Percentiles rank a stretch among this genome's conserved stretches.
These are phyloP conservation scores for Cyclocybe cylindracea DNA, from an alignment of 768 basidiomycete species.

Conservation along the genomic window DNA sequence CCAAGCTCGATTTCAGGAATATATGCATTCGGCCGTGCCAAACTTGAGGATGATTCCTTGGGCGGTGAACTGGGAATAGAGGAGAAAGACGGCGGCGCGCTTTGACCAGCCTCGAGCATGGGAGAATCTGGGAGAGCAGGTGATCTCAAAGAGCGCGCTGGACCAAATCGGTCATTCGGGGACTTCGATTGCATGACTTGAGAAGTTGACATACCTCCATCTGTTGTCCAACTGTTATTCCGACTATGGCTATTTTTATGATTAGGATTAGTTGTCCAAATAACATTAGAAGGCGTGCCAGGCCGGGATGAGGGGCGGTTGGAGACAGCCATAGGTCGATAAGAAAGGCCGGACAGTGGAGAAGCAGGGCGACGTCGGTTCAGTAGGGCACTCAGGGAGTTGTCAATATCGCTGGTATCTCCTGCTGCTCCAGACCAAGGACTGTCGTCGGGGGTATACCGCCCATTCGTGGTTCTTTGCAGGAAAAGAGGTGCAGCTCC, in stretches of 20 bases:
- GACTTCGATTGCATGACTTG: slow-evolving; percentile 32
- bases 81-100: slow-evolving; percentile 27
- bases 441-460: slow-evolving; percentile 53
- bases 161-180: slow-evolving; percentile 32
- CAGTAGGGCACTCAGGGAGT: slow-evolving; percentile 47
- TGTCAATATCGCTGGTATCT: slow-evolving; percentile 46
- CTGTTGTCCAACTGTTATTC: slow-evolving; percentile 61
- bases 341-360: slow-evolving; percentile 62
- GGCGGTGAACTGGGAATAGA: slow-evolving; percentile 20
- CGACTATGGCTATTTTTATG: slow-evolving; percentile 44
- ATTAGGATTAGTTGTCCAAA: slow-evolving; percentile 52
- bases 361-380: slow-evolving; percentile 70
- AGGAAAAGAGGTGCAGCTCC: slow-evolving; percentile 50
- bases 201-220: slow-evolving; percentile 27
- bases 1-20: slow-evolving; percentile 53
- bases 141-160: slow-evolving; percentile 47
- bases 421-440: slow-evolving; percentile 21
- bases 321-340: slow-evolving; percentile 55
- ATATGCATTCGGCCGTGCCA: slow-evolving; percentile 31
- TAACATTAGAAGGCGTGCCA: slow-evolving; percentile 69
- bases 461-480: slow-evolving; percentile 63
- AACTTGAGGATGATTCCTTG: slow-evolving; percentile 39
- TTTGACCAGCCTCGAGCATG: slow-evolving; percentile 39
- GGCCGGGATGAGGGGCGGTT: slow-evolving; percentile 60
- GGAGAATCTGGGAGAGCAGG: slow-evolving; percentile 65